Percentiles rank a stretch among this genome's conserved stretches.
Conservation (phyloP, 2,329 filamentous ascomycete genomes). For the Leptographium procerum region DNA sequence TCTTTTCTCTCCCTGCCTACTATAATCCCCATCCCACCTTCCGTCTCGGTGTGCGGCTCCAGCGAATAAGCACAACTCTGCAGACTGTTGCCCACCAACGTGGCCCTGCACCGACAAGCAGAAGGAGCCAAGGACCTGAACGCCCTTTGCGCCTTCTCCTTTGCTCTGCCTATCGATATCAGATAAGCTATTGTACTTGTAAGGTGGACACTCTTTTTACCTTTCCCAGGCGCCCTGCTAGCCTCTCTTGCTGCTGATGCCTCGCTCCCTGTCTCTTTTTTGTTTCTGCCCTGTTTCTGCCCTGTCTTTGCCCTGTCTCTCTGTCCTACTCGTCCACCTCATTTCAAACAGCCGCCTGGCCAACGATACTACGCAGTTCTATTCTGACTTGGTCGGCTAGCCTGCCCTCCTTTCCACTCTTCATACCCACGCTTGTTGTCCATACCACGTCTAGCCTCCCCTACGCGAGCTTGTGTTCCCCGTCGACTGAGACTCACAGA, state of each 20-base stretch:
- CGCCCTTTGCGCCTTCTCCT: not conserved
- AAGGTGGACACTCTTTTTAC: not conserved
- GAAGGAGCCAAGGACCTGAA: too few relatives aligned
- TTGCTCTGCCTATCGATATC: not conserved
- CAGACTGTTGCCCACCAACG: too few relatives aligned
- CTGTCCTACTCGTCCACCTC: not conserved
- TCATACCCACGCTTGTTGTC: not conserved
- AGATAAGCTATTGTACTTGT: not conserved
- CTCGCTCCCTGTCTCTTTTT: not conserved
- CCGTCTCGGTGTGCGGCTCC: too few relatives aligned
- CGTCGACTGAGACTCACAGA: slow-evolving; percentile 8
- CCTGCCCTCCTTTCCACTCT: not conserved
- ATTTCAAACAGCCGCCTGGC: not conserved
- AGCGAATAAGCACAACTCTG: too few relatives aligned
- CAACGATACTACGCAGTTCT: not conserved
- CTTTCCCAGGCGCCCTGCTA: too few relatives aligned
- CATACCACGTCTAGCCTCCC: not conserved
- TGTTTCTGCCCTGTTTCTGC: not conserved
- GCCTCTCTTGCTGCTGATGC: too few relatives aligned
- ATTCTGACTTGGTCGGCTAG: not conserved
- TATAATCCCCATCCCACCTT: not conserved
- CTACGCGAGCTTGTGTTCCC: slow-evolving; percentile 12
- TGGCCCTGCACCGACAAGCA: too few relatives aligned
- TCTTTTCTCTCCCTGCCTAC: not conserved
- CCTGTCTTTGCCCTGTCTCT: not conserved